Conservation (phyloP, 306 rosid genomes). For the Oemleria cerasiformis region DNA sequence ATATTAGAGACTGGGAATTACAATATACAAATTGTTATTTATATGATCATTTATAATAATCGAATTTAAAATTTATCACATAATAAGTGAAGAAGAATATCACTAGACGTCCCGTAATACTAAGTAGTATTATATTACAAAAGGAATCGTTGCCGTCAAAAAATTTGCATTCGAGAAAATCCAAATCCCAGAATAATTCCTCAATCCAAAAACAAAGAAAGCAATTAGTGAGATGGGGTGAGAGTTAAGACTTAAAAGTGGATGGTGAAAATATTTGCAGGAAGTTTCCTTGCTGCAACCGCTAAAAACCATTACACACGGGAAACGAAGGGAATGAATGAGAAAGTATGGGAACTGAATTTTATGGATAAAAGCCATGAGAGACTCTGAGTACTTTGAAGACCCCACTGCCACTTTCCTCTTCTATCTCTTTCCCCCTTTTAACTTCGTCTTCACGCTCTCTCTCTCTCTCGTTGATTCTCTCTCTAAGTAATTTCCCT, state of each 20-base stretch:
- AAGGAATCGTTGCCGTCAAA: too few species aligned
- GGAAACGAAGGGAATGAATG: background rate
- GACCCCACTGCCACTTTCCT: slow-evolving; percentile 23
- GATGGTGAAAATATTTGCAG: background rate
- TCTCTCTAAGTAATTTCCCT: slow-evolving; percentile 26
- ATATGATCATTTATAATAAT: too few species aligned
- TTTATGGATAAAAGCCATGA: slow-evolving; percentile 4
- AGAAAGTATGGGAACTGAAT: background rate
- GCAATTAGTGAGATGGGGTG: too few species aligned
- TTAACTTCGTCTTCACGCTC: slow-evolving; percentile 20
- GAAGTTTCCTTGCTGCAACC: slow-evolving; percentile 8
- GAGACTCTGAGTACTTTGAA: background rate
- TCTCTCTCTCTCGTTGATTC: background rate
- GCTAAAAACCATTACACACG: background rate
- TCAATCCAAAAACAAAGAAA: too few species aligned
- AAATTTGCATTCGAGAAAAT: background rate
- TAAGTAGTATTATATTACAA: too few species aligned
- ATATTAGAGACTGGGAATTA: too few species aligned
- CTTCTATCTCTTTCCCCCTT: background rate
- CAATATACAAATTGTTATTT: too few species aligned
- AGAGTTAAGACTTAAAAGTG: too few species aligned
- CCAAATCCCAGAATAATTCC: background rate
- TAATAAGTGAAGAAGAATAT: too few species aligned
- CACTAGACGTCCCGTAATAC: too few species aligned
- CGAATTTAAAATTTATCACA: too few species aligned